Evolutionary conservation across 2,329 filamentous ascomycete species (phyloP).

Genomic region (Talaromyces rugulosus): DNA sequence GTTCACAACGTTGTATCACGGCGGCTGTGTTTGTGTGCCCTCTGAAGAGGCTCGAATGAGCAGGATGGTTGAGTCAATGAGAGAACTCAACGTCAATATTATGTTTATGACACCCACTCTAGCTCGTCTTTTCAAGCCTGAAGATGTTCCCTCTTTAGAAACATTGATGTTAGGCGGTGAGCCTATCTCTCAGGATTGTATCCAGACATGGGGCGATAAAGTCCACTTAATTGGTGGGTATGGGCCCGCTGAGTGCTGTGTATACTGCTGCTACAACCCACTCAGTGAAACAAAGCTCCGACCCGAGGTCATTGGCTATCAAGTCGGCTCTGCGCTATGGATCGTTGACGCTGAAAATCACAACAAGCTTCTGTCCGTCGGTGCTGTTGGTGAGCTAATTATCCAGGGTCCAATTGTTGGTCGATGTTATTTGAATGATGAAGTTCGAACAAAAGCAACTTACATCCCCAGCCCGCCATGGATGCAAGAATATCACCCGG

Average conservation of each 20-base stretch:
- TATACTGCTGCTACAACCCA: background rate
- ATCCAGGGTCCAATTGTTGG: conserved; percentile 40
- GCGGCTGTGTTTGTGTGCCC: conserved; percentile 58
- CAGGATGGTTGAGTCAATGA: conserved; percentile 33
- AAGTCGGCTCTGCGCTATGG: conserved; percentile 41
- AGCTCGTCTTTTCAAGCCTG: conserved; percentile 40
- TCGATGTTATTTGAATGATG: conserved; percentile 42
- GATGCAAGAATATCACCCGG: conserved; percentile 23
- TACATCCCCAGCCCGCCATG: conserved; percentile 36
- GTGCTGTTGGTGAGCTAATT: conserved; percentile 34
- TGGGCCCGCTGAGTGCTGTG: conserved; percentile 4
- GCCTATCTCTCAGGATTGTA: conserved; percentile 35
- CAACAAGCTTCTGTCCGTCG: conserved; percentile 41
- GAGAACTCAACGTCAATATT: conserved; percentile 49
- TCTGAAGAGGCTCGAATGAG: conserved; percentile 40
- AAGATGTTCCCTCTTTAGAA: conserved; percentile 27
- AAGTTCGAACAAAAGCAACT: conserved; percentile 28
- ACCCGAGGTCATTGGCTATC: conserved; percentile 30
- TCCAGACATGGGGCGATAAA: background rate
- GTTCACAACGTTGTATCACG: conserved; percentile 51
- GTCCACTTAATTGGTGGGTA: background rate
- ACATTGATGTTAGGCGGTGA: conserved; percentile 41
- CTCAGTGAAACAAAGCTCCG: conserved; percentile 17
- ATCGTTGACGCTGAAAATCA: conserved; percentile 43
- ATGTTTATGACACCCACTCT: conserved; percentile 58